phyloP scores from a whole-genome alignment of 1,139 yeast genomes.

The Suhomyces choctaworum region DNA sequence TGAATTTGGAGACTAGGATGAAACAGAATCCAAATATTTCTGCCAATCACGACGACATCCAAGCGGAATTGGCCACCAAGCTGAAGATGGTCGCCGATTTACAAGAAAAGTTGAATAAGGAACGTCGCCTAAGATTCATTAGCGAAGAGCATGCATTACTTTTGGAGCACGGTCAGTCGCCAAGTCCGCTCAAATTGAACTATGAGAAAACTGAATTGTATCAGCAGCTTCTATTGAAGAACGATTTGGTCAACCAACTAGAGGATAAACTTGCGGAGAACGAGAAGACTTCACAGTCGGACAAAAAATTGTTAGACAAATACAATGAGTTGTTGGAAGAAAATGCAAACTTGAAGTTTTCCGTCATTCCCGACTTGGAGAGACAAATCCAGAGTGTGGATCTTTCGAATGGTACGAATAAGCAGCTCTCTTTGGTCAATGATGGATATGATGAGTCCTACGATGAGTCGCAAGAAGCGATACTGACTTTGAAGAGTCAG shows the following conservation, averaged over 20 bases:
- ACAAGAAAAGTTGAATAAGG: slow-evolving; percentile 60
- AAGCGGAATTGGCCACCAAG: slow-evolving; percentile 39
- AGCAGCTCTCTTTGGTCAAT: slow-evolving; percentile 24
- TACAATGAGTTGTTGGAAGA: slow-evolving; percentile 42
- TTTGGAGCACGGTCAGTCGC: slow-evolving; percentile 53
- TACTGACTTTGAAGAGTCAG: slow-evolving; percentile 47
- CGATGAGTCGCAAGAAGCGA: slow-evolving; percentile 31
- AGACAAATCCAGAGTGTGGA: slow-evolving; percentile 20
- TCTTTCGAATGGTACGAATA: slow-evolving; percentile 17
- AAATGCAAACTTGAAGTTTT: slow-evolving; percentile 44
- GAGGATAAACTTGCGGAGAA: slow-evolving; percentile 43
- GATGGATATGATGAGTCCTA: slow-evolving; percentile 16
- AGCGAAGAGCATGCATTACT: slow-evolving; percentile 69
- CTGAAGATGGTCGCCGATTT: slow-evolving; percentile 48
- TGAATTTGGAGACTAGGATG: slow-evolving; percentile 53
- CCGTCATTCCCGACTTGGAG: slow-evolving; percentile 45
- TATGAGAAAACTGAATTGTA: slow-evolving; percentile 57
- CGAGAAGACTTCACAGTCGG: slow-evolving; percentile 20
- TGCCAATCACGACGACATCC: slow-evolving; percentile 13
- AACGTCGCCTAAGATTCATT: slow-evolving; percentile 61
- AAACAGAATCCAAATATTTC: slow-evolving; percentile 15
- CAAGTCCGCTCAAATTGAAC: slow-evolving; percentile 57
- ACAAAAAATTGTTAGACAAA: slow-evolving; percentile 32
- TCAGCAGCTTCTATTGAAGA: slow-evolving; percentile 47
- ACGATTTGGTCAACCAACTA: slow-evolving; percentile 46